Evolutionary conservation across 2,329 filamentous ascomycete genomes (phyloP), one percentile per base, ranked within the genome.

Genomic region (Paraphoma chrysanthemicola): DNA sequence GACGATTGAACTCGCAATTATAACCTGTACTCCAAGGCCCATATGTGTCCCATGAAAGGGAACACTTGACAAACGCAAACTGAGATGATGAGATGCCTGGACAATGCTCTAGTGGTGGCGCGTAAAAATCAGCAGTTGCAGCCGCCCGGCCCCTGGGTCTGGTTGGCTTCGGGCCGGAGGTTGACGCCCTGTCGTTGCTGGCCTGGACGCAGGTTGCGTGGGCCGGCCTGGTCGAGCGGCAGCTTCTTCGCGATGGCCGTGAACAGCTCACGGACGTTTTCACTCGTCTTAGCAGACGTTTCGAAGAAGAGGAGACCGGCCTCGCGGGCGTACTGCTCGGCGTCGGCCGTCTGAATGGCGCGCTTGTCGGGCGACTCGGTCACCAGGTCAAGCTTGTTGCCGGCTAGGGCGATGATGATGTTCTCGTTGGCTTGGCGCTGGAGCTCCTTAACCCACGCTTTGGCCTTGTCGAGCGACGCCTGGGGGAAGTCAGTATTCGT

Each of bases 381-480:
- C 61, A 97, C 95, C 68, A 99, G 83, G 85, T 99, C 95, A 74
- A 97, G 85, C 82, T 99, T 71, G 65, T 99, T 99, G 62, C 95
- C 95, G 51, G 94, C 95, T 43, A 99, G 88, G 45, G 95, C 95
- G 74, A 99, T 99, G 79, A 99, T 93, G 78, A 99, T 99, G 81
- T 98, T 98, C 81, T 99, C 95, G 83, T 98, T 99, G 62, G 96
- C 95, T 81, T 99, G 95, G 76, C 95, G 90, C 80, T 99, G 95
- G 53, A 99, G 88, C 78, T 99, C 95, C 82, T 98, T 98, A 57
- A 99, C 94, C 95, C 95, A 99, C 44, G 93, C 91, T 81, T 99
- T 99, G 69, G 96, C 96, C 84, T 99, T 99, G 80, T 99, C 96
- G 73, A 99, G 85, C 46, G 95, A 99, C 64, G 93, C 88, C 95